Evolutionary conservation across 306 rosid species (phyloP), one percentile per base, ranked within the genome.

Genomic region (Cucurbita moschata): DNA sequence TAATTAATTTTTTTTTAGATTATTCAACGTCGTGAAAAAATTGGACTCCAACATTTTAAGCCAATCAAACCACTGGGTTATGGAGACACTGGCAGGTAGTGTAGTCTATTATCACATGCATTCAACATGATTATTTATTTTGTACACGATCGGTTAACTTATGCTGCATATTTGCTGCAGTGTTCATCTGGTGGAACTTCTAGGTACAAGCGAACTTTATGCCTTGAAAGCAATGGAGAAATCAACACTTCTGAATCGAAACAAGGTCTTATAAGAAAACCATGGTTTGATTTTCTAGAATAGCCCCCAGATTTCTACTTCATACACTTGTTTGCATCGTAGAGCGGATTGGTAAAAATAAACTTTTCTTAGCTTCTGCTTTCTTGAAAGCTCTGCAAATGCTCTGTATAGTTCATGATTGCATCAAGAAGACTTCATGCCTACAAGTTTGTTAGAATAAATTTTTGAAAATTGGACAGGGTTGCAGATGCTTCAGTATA

Each of bases 141-240:
- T 59, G 57, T 39, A 13, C 52, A 49, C 49, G 35, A 71, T 47
- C n/a, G 60, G 64, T 38, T 53, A 37, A 72, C 62, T 72, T 13
- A 53, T 72, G 76, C 64, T 39, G 74, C 46, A 70, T 70, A 53
- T 72, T 72, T 53, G 70, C 67, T 74, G 77, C 89, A 94, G 99
- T 79, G 99, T 94, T 69, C 97, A 91, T 86, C 80, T 94, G 81
- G 99, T 94, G 85, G 97, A 94, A 85, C 88, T 94, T 75, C 73
- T 76, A 83, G 97, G 92, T 50, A 77, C 96, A 1, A 86, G 88
- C 3, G 95, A 91, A 83, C 82, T 89, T 67, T 94, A 82, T 83
- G 99, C 99, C 76, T 87, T 94, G 97, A 94, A 94, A 87, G 99
- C 97, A 79, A 94, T 94, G 97, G 99, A 94, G 77, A 94, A 94